Conservation (phyloP, 176 grass and related monocot genomes). For the Eragrostis nindensis region DNA sequence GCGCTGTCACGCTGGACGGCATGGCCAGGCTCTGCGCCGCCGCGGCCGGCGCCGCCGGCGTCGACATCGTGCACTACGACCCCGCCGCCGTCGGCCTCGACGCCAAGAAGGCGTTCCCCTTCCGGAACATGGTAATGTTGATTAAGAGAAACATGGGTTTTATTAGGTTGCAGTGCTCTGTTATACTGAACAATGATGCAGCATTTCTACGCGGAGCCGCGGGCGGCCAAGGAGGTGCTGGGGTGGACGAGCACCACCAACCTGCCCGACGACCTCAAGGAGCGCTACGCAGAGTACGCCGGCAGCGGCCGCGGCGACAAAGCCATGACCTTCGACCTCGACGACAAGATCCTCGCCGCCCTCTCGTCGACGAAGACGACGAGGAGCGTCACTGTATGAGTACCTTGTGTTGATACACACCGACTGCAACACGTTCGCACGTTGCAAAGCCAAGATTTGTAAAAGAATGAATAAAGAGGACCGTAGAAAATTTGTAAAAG, state of each 20-base stretch:
- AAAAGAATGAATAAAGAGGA: no score
- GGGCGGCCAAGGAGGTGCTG: conserved; percentile 82
- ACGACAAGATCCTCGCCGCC: conserved; percentile 79
- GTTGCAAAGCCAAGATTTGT: no score
- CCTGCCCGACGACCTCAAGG: conserved; percentile 92
- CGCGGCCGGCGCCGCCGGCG: conserved; percentile 48
- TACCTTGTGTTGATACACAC: no score
- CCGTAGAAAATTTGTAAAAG: no score
- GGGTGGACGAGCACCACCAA: conserved; percentile 81
- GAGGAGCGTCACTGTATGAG: neutral
- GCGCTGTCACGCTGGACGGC: conserved; percentile 83
- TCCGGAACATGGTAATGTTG: conserved; percentile 71
- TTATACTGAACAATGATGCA: neutral
- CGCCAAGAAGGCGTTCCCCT: conserved; percentile 87
- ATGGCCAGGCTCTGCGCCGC: conserved; percentile 75
- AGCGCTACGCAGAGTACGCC: conserved; percentile 76
- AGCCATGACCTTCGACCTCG: conserved; percentile 68
- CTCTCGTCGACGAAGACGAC: conserved; percentile 9
- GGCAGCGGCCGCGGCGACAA: conserved; percentile 75
- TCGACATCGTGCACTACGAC: conserved; percentile 70
- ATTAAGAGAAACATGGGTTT: neutral
- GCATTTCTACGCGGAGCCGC: conserved; percentile 93
- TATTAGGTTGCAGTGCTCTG: no score
- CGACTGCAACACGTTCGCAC: no score
- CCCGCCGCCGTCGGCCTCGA: conserved; percentile 75